phyloP scores from a whole-genome alignment of 2,329 filamentous ascomycete species.

The Pseudogymnoascus sp. region DNA sequence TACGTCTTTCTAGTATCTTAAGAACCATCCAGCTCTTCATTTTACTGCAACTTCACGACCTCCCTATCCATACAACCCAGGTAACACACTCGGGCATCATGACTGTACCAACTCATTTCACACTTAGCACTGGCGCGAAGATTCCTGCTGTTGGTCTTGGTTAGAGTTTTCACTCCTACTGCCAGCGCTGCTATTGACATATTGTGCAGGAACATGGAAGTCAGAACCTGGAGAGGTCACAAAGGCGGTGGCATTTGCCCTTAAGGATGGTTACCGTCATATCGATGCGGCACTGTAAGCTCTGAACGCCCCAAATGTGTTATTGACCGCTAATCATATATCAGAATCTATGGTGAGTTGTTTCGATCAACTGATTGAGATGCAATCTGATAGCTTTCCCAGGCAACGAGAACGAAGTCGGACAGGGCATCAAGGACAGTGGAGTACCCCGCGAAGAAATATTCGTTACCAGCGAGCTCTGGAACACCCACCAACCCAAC shows the following conservation, averaged over 20 bases:
- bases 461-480: slow-evolving; percentile 48
- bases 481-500: slow-evolving; percentile 47
- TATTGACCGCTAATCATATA: no score
- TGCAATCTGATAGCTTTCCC: no score
- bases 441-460: slow-evolving; percentile 34
- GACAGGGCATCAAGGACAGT: slow-evolving; percentile 31
- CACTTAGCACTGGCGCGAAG: slow-evolving; percentile 35
- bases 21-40: no score
- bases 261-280: slow-evolving; percentile 45
- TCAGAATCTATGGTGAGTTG: no score
- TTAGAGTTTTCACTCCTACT: no score
- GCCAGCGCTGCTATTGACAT: no score
- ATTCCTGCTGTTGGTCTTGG: slow-evolving; percentile 37
- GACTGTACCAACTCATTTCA: slow-evolving; percentile 20
- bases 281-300: slow-evolving; percentile 32
- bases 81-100: no score
- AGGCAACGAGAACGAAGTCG: slow-evolving; percentile 37
- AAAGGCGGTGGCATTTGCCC: slow-evolving; percentile 31
- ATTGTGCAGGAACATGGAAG: slow-evolving; percentile 1
- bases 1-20: no score
- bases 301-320: no score
- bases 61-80: no score
- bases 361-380: no score
- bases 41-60: no score
- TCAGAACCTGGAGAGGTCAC: slow-evolving; percentile 36